Percentiles rank a stretch among this genome's conserved stretches.
Conservation (phyloP, 2,329 filamentous ascomycete genomes). For the Metarhizium sp. region DNA sequence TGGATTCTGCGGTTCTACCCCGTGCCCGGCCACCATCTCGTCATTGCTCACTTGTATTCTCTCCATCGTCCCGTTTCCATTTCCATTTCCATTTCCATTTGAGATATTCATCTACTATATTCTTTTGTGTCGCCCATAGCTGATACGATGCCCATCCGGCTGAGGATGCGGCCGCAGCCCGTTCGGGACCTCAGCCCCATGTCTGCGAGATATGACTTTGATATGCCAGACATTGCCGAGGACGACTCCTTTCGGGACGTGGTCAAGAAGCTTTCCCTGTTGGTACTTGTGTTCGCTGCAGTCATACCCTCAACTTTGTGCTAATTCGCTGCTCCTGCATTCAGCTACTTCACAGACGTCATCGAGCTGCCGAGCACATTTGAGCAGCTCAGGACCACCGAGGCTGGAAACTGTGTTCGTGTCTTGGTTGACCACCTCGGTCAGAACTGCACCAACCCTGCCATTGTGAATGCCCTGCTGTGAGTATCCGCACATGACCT, state of each 20-base stretch:
- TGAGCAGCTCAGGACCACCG: conserved; percentile 61
- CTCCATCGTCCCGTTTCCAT: too few species aligned
- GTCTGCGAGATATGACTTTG: conserved; percentile 21
- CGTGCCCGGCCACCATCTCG: too few species aligned
- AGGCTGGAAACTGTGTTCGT: conserved; percentile 48
- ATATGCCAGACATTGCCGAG: conserved; percentile 46
- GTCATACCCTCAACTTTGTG: background rate
- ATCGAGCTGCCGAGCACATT: conserved; percentile 59
- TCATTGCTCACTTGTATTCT: too few species aligned
- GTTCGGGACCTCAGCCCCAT: conserved; percentile 25
- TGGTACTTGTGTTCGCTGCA: conserved; percentile 14
- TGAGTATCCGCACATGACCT: conserved; percentile 34
- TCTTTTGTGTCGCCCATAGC: background rate
- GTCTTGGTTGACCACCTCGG: conserved; percentile 55
- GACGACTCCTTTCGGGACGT: conserved; percentile 54
- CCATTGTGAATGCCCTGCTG: conserved; percentile 65
- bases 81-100: too few species aligned
- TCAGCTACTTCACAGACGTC: conserved; percentile 52
- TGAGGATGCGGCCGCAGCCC: conserved; percentile 23
- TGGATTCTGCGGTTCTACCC: too few species aligned
- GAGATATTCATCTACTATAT: background rate
- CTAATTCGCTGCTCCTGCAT: background rate
- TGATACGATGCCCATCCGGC: conserved; percentile 26
- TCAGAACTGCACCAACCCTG: conserved; percentile 54
- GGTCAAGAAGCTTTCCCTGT: conserved; percentile 59